Evolutionary conservation across 257 asterid genomes (phyloP).

Genomic region (Solanum sitiens): DNA sequence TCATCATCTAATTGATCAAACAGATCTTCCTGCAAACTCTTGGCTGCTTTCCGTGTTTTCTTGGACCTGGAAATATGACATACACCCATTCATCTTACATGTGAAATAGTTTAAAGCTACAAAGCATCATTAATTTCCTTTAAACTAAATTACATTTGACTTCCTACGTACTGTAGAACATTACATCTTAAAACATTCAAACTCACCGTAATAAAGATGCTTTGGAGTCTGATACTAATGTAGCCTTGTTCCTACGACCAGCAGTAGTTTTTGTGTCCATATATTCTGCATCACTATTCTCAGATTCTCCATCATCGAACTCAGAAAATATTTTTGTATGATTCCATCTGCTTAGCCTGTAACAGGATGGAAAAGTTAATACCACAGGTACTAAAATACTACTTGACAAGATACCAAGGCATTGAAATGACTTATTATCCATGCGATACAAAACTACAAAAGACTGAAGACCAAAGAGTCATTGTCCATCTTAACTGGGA

Average conservation of each 20-base stretch:
- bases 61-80: slow-evolving; percentile 37
- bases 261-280: slow-evolving; percentile 25
- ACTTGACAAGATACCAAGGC: background rate
- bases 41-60: slow-evolving; percentile 42
- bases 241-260: slow-evolving; percentile 35
- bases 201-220: slow-evolving; percentile 57
- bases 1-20: slow-evolving; percentile 74
- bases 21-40: slow-evolving; percentile 78
- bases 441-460: background rate
- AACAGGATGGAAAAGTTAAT: background rate
- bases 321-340: slow-evolving; percentile 88
- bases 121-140: background rate
- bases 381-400: background rate
- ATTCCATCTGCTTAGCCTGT: slow-evolving; percentile 89
- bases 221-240: slow-evolving; percentile 36
- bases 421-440: background rate
- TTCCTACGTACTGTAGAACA: background rate
- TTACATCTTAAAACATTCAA: background rate
- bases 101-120: background rate
- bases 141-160: background rate
- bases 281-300: slow-evolving; percentile 39
- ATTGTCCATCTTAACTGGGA: background rate
- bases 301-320: slow-evolving; percentile 51
- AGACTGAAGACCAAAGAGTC: background rate
- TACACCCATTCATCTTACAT: background rate